Conservation (phyloP, 2,329 filamentous ascomycete genomes). For the Colletotrichum theobromicola region DNA sequence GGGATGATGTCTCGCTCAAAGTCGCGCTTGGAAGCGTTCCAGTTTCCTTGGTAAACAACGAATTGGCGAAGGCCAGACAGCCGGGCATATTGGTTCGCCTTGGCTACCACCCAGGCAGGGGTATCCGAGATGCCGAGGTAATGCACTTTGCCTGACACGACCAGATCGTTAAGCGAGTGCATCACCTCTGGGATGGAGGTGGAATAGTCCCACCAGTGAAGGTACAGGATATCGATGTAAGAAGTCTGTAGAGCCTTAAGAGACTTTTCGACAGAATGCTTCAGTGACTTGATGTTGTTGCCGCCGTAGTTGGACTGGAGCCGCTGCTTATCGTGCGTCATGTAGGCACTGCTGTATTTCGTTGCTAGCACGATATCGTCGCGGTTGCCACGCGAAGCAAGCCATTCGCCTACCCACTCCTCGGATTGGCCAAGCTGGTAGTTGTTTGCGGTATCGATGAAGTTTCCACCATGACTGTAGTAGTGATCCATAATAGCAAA, state of each 20-base stretch:
- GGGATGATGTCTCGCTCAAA: constrained; percentile 45
- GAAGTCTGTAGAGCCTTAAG: constrained; percentile 48
- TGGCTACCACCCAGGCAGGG: constrained; percentile 42
- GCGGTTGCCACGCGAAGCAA: constrained; percentile 49
- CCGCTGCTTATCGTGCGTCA: constrained; percentile 20
- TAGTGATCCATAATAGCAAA: constrained; percentile 65
- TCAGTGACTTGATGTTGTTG: constrained; percentile 44
- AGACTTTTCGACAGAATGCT: constrained; percentile 43
- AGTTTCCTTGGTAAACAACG: constrained; percentile 41
- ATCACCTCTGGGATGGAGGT: constrained; percentile 45
- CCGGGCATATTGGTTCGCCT: constrained; percentile 39
- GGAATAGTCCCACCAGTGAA: constrained; percentile 48
- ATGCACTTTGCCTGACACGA: constrained; percentile 42
- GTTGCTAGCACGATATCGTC: constrained; percentile 61
- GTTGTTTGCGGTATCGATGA: constrained; percentile 68
- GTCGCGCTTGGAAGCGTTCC: constrained; percentile 35
- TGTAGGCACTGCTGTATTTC: constrained; percentile 58
- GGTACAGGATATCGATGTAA: constrained; percentile 47
- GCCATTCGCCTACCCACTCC: constrained; percentile 62
- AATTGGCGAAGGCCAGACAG: constrained; percentile 37
- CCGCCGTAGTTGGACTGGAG: constrained; percentile 40
- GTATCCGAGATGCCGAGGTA: constrained; percentile 44
- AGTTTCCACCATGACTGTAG: constrained; percentile 64
- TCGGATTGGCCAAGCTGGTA: constrained; percentile 65
- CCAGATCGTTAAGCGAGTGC: constrained; percentile 42